phyloP scores from a whole-genome alignment of 345 rosid species.

The Lepidium aucheri region DNA sequence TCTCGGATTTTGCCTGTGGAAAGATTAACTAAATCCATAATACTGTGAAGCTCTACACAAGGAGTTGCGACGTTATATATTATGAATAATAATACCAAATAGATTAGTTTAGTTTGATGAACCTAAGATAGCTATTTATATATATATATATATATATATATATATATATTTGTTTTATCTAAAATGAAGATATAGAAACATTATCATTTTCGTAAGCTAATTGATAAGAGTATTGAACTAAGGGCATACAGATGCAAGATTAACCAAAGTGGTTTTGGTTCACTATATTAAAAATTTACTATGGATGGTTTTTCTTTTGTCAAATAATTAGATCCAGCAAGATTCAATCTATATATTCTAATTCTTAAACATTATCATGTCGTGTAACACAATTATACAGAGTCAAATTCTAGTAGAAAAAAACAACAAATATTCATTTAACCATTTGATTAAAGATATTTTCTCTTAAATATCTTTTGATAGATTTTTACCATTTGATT shows the following conservation, averaged over 20 bases:
- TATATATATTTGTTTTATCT: neutral
- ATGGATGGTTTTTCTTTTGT: no score
- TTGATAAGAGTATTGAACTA: neutral
- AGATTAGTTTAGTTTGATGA: neutral
- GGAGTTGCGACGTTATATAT: neutral
- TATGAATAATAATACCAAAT: neutral
- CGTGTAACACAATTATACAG: no score
- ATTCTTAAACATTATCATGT: no score
- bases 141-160: neutral
- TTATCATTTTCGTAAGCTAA: neutral
- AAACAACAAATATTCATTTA: no score
- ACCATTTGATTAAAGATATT: no score
- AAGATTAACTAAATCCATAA: neutral
- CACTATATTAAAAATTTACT: no score
- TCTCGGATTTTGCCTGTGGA: slow-evolving; percentile 35
- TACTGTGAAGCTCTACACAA: neutral
- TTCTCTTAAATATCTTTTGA: no score
- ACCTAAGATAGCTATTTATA: neutral
- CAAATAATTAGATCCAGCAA: no score
- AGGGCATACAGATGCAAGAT: neutral
- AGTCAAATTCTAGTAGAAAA: no score
- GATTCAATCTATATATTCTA: no score
- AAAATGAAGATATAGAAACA: neutral
- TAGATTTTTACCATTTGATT: no score
- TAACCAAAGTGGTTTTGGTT: neutral